Evolutionary conservation across 176 grass and related monocot species (phyloP), one percentile per base, ranked within the genome.

Genomic region (Calamus simplicifolius): DNA sequence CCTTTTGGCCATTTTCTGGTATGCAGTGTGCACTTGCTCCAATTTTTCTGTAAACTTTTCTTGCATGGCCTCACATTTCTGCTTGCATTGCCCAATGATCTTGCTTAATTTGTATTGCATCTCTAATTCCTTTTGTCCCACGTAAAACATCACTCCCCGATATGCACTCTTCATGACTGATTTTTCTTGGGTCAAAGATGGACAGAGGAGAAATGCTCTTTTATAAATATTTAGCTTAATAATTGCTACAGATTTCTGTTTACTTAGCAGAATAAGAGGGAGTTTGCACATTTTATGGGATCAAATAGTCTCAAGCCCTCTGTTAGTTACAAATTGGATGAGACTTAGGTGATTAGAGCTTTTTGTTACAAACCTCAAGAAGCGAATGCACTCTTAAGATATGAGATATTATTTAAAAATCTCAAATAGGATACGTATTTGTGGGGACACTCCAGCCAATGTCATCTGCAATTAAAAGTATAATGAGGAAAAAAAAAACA

Each of bases 81-180:
- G 85, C 69, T 70, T 69, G 63, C 83, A 89, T 63, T 95, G 90
- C 53, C 70, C 66, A 35, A 84, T 77, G 64, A 86, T 79, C 67
- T 73, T 95, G 63, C 89, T 89, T 77, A 89, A 81, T 65, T 95
- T 95, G 70, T 73, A 89, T 63, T 95, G 76, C 90, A 95, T 86
- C 73, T 95, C 85, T 27, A 95, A 64, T 27, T 95, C 85, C 69
- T 95, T 89, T 74, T 95, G 90, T 54, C 90, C 90, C 56, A 84
- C 84, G 59, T 86, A 89, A 70, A 95, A 95, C 90, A 89, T 84
- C 48, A 95, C 76, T 57, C 90, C 89, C 72, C 63, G 82, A 71
- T 89, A 95, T 54, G 63, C 80, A 79, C 74, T 89, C 74, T 95
- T 89, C 90, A 95, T 84, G 64, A 95, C 90, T 89, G 77, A 75